These are phyloP conservation scores for Diaporthe vaccinii DNA, from an alignment of 2,329 filamentous ascomycete species.

Conservation along the genomic window DNA sequence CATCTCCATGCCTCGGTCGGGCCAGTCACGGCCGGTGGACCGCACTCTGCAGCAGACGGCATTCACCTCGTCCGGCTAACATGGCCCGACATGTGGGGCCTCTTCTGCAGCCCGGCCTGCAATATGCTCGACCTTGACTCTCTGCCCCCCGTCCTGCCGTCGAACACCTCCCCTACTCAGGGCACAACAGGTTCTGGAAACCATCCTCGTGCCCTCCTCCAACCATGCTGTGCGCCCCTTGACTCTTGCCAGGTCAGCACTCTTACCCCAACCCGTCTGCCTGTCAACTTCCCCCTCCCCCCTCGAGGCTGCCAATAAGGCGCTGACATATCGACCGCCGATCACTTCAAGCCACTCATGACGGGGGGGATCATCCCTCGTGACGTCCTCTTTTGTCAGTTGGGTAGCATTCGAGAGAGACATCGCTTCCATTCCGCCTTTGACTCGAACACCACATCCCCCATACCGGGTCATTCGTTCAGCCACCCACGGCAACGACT, in stretches of 20 bases:
- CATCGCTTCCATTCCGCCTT: conserved; percentile 1
- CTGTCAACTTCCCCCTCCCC: background rate
- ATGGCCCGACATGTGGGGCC: background rate
- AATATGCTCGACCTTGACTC: conserved; percentile 8
- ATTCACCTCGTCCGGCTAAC: conserved; percentile 7
- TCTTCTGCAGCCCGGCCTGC: conserved; percentile 11
- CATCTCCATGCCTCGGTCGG: background rate
- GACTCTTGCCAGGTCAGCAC: conserved; percentile 17
- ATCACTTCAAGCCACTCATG: conserved; percentile 27
- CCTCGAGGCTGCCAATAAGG: conserved; percentile 27
- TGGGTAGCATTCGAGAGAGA: conserved; percentile 29
- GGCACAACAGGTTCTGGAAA: background rate
- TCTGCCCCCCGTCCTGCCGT: background rate
- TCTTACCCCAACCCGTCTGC: conserved; percentile 4
- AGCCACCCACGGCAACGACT: conserved; percentile 16
- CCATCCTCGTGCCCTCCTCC: conserved; percentile 14
- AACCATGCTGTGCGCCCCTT: conserved; percentile 13
- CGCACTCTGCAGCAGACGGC: background rate
- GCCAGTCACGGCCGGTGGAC: conserved; percentile 8
- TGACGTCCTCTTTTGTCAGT: conserved; percentile 12
- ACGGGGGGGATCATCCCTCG: conserved; percentile 30
- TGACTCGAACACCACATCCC: conserved; percentile 16
- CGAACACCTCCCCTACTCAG: conserved; percentile 18
- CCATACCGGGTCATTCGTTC: conserved; percentile 13
- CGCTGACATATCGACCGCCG: conserved; percentile 15